These are phyloP conservation scores for Panellus pusillus DNA, from an alignment of 768 basidiomycete species.

Conservation along the genomic window DNA sequence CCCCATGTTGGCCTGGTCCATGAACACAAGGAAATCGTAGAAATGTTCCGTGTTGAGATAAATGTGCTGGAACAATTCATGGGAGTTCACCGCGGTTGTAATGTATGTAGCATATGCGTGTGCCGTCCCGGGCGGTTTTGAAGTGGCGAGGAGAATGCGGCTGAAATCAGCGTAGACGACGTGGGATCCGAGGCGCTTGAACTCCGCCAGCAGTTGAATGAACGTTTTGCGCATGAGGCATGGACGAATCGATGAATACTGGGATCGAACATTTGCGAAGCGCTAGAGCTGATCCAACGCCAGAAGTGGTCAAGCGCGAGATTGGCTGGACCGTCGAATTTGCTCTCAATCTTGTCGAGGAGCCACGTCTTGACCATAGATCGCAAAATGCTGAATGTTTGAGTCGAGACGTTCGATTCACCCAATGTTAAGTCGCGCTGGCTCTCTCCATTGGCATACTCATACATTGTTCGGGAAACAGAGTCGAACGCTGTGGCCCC, in stretches of 20 bases:
- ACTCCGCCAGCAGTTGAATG: conserved; percentile 94
- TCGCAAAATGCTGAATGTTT: conserved; percentile 84
- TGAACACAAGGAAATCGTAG: conserved; percentile 93
- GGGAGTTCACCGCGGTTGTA: conserved; percentile 87
- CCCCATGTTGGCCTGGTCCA: conserved; percentile 95
- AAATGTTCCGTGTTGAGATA: conserved; percentile 83
- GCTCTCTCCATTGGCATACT: conserved; percentile 74
- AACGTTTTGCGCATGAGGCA: conserved; percentile 96
- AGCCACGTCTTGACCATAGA: conserved; percentile 90
- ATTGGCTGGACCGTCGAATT: conserved; percentile 64
- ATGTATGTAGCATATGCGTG: conserved; percentile 96
- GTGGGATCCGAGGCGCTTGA: conserved; percentile 90
- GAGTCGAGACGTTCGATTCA: conserved; percentile 84
- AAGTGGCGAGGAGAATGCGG: conserved; percentile 85
- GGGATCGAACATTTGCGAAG: conserved; percentile 88
- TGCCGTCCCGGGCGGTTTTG: conserved; percentile 94
- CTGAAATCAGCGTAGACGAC: conserved; percentile 95
- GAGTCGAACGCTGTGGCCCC: conserved; percentile 94
- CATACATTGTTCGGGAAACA: conserved; percentile 85
- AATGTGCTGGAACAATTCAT: conserved; percentile 94
- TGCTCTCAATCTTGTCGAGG: conserved; percentile 75
- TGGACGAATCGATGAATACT: conserved; percentile 91
- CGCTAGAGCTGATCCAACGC: conserved; percentile 90
- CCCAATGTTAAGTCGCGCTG: conserved; percentile 80
- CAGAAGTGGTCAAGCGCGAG: conserved; percentile 92